phyloP scores from a whole-genome alignment of 257 asterid species.

The Solanum dulcamara region DNA sequence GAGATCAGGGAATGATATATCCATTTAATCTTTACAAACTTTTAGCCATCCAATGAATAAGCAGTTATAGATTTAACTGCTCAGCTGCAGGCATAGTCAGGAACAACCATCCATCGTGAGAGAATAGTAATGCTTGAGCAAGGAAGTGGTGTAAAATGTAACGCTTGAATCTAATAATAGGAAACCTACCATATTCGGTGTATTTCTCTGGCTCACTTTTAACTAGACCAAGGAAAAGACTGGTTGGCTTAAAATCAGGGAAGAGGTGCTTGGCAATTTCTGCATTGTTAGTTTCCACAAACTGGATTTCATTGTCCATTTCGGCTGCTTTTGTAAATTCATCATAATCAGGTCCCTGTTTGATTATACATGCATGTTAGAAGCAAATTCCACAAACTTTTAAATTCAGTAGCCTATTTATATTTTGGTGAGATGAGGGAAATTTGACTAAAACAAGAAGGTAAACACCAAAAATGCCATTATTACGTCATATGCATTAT shows the following conservation, averaged over 20 bases:
- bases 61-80: background rate
- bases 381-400: background rate
- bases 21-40: background rate
- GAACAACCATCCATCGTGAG: background rate
- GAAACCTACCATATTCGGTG: slow-evolving; percentile 57
- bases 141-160: background rate
- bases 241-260: slow-evolving; percentile 27
- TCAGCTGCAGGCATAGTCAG: background rate
- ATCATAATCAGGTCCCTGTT: slow-evolving; percentile 70
- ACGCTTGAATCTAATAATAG: background rate
- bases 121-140: background rate
- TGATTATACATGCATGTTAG: background rate
- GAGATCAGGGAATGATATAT: background rate
- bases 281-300: slow-evolving; percentile 57
- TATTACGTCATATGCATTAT: background rate
- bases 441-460: background rate
- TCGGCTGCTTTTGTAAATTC: slow-evolving; percentile 70
- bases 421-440: background rate
- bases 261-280: slow-evolving; percentile 57
- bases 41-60: background rate
- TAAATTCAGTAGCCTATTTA: background rate
- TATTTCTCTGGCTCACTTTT: slow-evolving; percentile 76
- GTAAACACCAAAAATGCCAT: background rate
- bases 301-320: slow-evolving; percentile 72
- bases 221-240: slow-evolving; percentile 63